Evolutionary conservation across 2,329 filamentous ascomycete species (phyloP), one percentile per base, ranked within the genome.

Genomic region (Fonsecaea monophora): DNA sequence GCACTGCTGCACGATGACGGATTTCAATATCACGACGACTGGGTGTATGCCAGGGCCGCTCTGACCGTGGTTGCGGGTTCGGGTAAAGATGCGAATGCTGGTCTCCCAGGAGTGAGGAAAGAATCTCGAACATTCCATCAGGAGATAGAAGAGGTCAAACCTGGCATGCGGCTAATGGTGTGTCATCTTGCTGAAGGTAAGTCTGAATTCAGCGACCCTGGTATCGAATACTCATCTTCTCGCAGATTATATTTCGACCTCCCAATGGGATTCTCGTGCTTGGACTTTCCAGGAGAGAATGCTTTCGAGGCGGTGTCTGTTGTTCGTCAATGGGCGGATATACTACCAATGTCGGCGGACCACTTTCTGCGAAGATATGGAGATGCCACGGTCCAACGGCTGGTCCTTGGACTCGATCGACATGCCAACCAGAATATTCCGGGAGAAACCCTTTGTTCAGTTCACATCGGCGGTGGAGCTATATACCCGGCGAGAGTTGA

Each of bases 241-340:
- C 7, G 40, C 37, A 70, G 71, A 73, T 59, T 72, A 72, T 62
- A 73, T 72, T 34, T 77, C 76, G 4, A 72, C 64, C 32, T 73
- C 71, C 12, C 71, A 73, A 60, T 79, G 78, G 76, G 78, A 77
- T 62, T 73, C 71, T 1, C 73, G 79, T 45, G 78, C 76, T 0
- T 80, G 78, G 79, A 80, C 78, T 1, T 79, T 79, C 61, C 78
- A 80, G 69, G 78, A 80, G 67, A 70, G 75, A 35, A 71, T 80
- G 32, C 74, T 80, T 1, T 78, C 78, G 0, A 62, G 72, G 5
- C 71, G 78, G 7, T 77, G 76, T 50, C 72, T 81, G 0, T 74
- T 80, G 10, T 80, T 81, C 42, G 75, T 75, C 2, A 73, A 74
- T 55, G 70, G 72, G 10, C 67, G 71, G 53, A 71, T 73, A 30